Percentiles rank a stretch among this genome's conserved stretches.
These are phyloP conservation scores for Claviceps sorghi DNA, from an alignment of 2,329 filamentous ascomycete genomes.

Conservation along the genomic window DNA sequence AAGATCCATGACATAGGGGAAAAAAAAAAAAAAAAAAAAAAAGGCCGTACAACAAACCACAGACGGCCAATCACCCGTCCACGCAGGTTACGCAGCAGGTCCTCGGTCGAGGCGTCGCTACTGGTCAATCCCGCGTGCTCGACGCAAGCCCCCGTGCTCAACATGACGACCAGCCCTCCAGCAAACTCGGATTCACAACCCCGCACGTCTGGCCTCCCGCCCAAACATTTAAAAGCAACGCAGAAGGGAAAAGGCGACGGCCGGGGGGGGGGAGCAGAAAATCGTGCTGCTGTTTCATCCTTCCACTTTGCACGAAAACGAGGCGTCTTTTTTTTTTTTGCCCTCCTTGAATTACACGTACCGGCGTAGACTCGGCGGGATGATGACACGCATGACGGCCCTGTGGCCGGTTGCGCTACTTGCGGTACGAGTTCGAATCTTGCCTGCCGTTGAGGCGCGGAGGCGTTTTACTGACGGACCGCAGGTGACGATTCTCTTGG, in stretches of 20 bases:
- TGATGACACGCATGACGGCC: background rate
- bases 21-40: too few relatives aligned
- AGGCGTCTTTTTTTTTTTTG: background rate
- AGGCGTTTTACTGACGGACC: background rate
- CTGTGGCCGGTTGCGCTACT: background rate
- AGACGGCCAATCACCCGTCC: background rate
- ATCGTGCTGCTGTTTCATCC: too few relatives aligned
- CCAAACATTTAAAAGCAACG: too few relatives aligned
- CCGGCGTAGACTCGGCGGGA: too few relatives aligned
- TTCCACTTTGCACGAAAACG: background rate
- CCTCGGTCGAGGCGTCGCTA: background rate
- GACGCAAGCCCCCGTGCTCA: background rate
- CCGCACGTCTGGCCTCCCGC: background rate
- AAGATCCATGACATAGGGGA: too few relatives aligned
- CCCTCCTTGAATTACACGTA: too few relatives aligned
- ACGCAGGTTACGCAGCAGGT: background rate
- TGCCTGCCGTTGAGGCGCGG: too few relatives aligned
- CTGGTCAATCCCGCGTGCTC: background rate
- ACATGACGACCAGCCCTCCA: background rate
- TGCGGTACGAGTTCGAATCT: background rate
- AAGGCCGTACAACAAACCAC: too few relatives aligned
- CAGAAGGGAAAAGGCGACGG: too few relatives aligned
- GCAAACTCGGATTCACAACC: background rate
- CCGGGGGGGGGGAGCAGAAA: too few relatives aligned
- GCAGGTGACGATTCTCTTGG: background rate